These are phyloP conservation scores for Diddensiella transvaalensis DNA, from an alignment of 805 yeast species.

Conservation along the genomic window DNA sequence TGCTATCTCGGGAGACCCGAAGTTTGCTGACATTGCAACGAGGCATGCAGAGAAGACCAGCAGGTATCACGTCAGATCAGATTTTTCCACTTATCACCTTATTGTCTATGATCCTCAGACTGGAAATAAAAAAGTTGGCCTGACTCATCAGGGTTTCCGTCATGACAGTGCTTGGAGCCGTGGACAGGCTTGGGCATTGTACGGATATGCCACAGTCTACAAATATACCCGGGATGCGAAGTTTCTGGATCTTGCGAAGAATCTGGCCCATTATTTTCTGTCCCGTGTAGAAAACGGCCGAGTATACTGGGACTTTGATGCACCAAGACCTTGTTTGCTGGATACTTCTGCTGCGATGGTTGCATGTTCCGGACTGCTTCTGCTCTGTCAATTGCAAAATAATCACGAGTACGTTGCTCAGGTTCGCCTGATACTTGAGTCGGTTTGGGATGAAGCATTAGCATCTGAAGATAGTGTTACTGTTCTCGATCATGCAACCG, in stretches of 20 bases:
- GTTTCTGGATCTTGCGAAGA: slow-evolving; percentile 29
- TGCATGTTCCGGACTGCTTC: slow-evolving; percentile 31
- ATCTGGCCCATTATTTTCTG: slow-evolving; percentile 28
- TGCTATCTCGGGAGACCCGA: slow-evolving; percentile 28
- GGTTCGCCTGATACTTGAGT: slow-evolving; percentile 24
- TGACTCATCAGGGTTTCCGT: slow-evolving; percentile 32
- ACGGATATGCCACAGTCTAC: slow-evolving; percentile 32
- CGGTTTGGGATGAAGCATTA: slow-evolving; percentile 21
- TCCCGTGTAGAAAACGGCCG: slow-evolving; percentile 30
- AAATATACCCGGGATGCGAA: slow-evolving; percentile 27
- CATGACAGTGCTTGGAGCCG: slow-evolving; percentile 34
- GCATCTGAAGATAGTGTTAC: slow-evolving; percentile 24
- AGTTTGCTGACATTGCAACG: slow-evolving; percentile 30
- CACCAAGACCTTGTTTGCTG: slow-evolving; percentile 26
- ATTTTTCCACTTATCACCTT: slow-evolving; percentile 33
- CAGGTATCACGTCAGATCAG: slow-evolving; percentile 19
- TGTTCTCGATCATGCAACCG: slow-evolving; percentile 13
- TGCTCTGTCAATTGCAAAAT: slow-evolving; percentile 22
- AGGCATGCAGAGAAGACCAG: slow-evolving; percentile 34
- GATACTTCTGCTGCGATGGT: slow-evolving; percentile 34
- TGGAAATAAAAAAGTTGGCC: slow-evolving; percentile 27
- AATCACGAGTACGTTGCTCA: slow-evolving; percentile 20
- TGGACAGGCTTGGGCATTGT: slow-evolving; percentile 36
- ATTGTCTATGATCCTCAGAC: slow-evolving; percentile 27
- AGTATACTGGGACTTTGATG: slow-evolving; percentile 23